A percentile compares a stretch with the other conserved stretches of the same genome.
Evolutionary conservation across 2,329 filamentous ascomycete species (phyloP).

Genomic region (Pseudocercospora vitis): DNA sequence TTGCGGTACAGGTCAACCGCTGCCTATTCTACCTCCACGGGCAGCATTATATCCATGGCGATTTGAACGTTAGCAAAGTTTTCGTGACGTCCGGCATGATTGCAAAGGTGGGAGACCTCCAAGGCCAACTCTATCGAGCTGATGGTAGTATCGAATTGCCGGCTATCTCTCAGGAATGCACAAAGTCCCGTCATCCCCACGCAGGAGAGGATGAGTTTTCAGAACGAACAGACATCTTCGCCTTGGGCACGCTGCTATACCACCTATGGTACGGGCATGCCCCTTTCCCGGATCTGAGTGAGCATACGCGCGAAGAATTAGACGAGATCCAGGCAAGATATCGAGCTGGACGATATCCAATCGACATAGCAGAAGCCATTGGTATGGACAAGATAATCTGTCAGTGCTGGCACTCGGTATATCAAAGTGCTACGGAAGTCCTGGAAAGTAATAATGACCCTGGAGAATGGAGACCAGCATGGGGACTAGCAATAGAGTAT

Average conservation of each 20-base stretch:
- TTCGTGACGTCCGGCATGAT: background rate
- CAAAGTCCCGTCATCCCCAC: constrained; percentile 17
- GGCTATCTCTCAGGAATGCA: constrained; percentile 11
- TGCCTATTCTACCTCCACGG: background rate
- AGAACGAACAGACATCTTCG: background rate
- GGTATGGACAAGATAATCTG: background rate
- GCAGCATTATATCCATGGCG: background rate
- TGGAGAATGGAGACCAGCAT: background rate
- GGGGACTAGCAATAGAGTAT: background rate
- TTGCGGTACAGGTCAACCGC: background rate
- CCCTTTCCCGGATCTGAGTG: background rate
- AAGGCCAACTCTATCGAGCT: background rate
- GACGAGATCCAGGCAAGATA: background rate
- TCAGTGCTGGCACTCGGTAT: background rate
- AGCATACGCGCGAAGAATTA: background rate
- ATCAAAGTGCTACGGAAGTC: background rate
- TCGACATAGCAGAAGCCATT: background rate
- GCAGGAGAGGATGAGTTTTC: constrained; percentile 7
- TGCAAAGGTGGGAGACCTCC: background rate
- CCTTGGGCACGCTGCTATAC: constrained; percentile 1
- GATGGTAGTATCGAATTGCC: constrained; percentile 12
- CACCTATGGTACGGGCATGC: background rate
- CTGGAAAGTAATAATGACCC: background rate
- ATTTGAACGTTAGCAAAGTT: background rate
- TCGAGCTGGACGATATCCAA: background rate